Conservation (phyloP, 768 basidiomycete species). For the Boletus subparvulus region DNA sequence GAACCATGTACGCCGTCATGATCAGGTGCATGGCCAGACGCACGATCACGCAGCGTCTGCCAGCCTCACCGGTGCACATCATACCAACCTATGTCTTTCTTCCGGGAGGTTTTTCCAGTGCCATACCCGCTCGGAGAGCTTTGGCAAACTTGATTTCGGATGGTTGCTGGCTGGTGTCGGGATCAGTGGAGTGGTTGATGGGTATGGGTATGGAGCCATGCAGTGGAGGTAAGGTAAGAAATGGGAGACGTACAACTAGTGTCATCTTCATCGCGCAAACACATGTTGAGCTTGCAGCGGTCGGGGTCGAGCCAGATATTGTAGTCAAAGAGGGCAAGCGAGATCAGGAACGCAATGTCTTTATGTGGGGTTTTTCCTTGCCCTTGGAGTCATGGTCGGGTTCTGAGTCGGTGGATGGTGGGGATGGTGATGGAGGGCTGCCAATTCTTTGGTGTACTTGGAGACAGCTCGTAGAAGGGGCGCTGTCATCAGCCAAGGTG, state of each 20-base stretch:
- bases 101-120: conserved; percentile 26
- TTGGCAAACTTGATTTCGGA: conserved; percentile 54
- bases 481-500: too few relatives aligned
- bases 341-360: conserved; percentile 51
- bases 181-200: conserved; percentile 46
- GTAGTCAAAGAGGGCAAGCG: conserved; percentile 69
- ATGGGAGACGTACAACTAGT: conserved; percentile 49
- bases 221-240: too few relatives aligned
- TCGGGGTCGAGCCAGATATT: conserved; percentile 62
- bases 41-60: conserved; percentile 25
- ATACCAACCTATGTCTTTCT: conserved; percentile 51
- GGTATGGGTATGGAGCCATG: conserved; percentile 49
- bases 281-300: conserved; percentile 44
- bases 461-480: too few relatives aligned
- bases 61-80: conserved; percentile 61
- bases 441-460: too few relatives aligned
- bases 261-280: conserved; percentile 21
- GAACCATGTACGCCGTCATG: conserved; percentile 66
- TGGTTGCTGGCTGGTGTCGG: conserved; percentile 15
- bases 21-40: conserved; percentile 42
- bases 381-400: conserved; percentile 14
- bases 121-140: conserved; percentile 52
- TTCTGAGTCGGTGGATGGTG: not conserved
- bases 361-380: conserved; percentile 20
- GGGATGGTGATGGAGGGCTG: too few relatives aligned